These are phyloP conservation scores for Arctium lappa DNA, from an alignment of 129 eudicot species.

Conservation along the genomic window DNA sequence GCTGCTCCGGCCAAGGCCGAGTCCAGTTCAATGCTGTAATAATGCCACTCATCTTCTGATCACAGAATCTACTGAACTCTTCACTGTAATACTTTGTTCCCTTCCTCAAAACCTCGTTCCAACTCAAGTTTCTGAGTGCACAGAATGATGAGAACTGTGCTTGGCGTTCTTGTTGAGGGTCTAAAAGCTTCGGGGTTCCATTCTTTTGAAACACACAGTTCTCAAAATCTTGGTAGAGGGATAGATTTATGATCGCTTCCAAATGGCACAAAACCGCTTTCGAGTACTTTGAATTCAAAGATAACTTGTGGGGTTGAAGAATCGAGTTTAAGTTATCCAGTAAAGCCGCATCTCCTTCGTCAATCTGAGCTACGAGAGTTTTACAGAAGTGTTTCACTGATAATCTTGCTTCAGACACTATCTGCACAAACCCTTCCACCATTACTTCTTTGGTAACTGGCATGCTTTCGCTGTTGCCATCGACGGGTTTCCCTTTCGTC, in stretches of 20 bases:
- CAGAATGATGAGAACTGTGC: constrained; percentile 67
- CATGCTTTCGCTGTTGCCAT: constrained; percentile 48
- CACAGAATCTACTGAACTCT: constrained; percentile 90
- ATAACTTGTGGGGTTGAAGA: constrained; percentile 71
- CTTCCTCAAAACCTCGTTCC: constrained; percentile 87
- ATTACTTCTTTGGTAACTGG: constrained; percentile 74
- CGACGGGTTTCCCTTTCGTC: constrained; percentile 30
- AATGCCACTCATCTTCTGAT: constrained; percentile 81
- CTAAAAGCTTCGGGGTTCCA: constrained; percentile 63
- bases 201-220: constrained; percentile 73
- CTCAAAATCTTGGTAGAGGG: constrained; percentile 84
- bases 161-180: constrained; percentile 68
- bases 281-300: constrained; percentile 57
- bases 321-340: constrained; percentile 50
- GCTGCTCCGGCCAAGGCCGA: constrained; percentile 88
- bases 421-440: constrained; percentile 92
- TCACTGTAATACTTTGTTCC: constrained; percentile 94
- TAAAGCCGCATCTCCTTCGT: constrained; percentile 50
- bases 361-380: constrained; percentile 54
- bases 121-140: constrained; percentile 70
- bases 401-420: constrained; percentile 83
- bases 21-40: constrained; percentile 69
- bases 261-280: constrained; percentile 62
- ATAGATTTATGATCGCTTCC: constrained; percentile 83
- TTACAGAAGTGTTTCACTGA: constrained; percentile 90